Base-by-base conservation (phyloP, 345 rosid species). In the Draba incana region DNA sequence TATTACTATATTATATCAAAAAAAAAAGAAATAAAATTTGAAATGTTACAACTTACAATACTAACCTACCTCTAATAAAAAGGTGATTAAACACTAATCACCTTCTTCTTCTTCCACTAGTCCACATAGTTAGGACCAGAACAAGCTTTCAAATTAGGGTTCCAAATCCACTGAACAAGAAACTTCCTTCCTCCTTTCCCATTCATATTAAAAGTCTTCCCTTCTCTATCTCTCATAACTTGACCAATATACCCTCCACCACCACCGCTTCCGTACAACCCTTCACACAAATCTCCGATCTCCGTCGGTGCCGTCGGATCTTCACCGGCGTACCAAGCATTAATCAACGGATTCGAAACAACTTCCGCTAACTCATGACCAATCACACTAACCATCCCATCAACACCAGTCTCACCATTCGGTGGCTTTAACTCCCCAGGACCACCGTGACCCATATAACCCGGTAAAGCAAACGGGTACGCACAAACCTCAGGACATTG, bases 261-360 rank as follows among this genome's bases (percentile, higher is more conserved):
- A 0, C 96, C 99, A 0, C 99, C 99, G 2, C 82, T 91, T 9
- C 99, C 99, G 72, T 94, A 94, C 76, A 89, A 37, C 2, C 98
- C 99, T 46, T 94, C 96, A 15, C 98, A 91, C 14, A 89, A 42
- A 62, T 91, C 96, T 4, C 86, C 97, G 0, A 89, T 94, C 82
- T 89, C 99, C 25, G 91, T 87, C 57, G 99, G 99, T 5, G 97
- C 91, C 8, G 91, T 91, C 9, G 99, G 99, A 33, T 94, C 99
- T 69, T 88, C 96, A 6, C 99, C 99, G 10, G 99, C 99, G 62
- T 94, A 94, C 99, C 99, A 94, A 1, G 98, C 99, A 46, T 94
- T 94, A 48, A 91, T 84, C 58, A 94, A 49, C 2, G 99, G 99
- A 54, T 94, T 94, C 10, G 97, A 82, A 1, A 95, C 56, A 24